Evolutionary conservation across 2,329 filamentous ascomycete genomes (phyloP).

Genomic region (Alternaria sp.): DNA sequence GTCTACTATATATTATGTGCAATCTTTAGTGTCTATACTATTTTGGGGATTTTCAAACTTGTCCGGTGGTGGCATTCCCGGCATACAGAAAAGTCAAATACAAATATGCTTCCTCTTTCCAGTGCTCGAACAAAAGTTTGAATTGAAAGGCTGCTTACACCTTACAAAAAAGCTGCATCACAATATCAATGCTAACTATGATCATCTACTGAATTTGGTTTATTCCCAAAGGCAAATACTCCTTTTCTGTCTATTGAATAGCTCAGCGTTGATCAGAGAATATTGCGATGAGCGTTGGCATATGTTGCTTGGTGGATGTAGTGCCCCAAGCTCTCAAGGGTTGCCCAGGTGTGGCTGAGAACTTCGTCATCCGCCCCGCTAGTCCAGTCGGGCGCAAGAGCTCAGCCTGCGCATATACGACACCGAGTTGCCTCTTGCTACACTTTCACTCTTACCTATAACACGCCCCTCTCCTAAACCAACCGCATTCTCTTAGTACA

Average conservation of each 20-base stretch:
- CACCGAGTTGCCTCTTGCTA: slow-evolving; percentile 10
- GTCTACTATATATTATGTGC: slow-evolving; percentile 32
- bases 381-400: slow-evolving; percentile 13
- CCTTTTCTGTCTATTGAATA: not conserved
- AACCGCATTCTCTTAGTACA: not conserved
- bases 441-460: slow-evolving; percentile 12
- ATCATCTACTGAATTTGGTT: not conserved
- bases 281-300: not conserved
- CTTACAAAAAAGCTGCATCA: not conserved
- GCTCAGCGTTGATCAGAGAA: not conserved
- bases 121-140: not conserved
- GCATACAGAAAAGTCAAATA: slow-evolving; percentile 21
- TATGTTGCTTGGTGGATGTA: not conserved
- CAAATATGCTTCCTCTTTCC: slow-evolving; percentile 2
- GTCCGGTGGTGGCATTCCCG: slow-evolving; percentile 17
- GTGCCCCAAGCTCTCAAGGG: not conserved
- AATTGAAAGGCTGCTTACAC: too few relatives aligned
- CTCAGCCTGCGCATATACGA: slow-evolving; percentile 35
- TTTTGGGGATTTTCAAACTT: slow-evolving; percentile 16
- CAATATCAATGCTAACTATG: not conserved
- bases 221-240: not conserved
- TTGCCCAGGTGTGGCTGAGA: slow-evolving; percentile 22
- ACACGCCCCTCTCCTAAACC: not conserved
- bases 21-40: slow-evolving; percentile 38
- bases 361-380: slow-evolving; percentile 30